A percentile compares a stretch with the other conserved stretches of the same genome.
These are phyloP conservation scores for Cladosporium sp. DNA, from an alignment of 2,329 filamentous ascomycete genomes.

Conservation along the genomic window DNA sequence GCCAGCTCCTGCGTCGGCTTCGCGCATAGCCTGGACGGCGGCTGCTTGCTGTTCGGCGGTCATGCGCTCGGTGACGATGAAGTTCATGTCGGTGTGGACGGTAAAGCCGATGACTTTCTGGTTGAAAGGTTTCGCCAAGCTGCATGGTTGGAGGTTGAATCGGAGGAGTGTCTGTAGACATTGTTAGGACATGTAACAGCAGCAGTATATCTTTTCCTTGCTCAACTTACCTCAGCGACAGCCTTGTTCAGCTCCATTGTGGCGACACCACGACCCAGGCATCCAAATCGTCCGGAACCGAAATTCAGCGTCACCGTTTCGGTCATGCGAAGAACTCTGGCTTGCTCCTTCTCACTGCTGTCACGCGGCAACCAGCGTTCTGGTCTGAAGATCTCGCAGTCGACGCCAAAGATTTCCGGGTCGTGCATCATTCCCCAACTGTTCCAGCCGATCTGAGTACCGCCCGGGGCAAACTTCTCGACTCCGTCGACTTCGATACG, in stretches of 20 bases:
- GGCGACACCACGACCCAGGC: slow-evolving; percentile 41
- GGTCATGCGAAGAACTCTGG: slow-evolving; percentile 37
- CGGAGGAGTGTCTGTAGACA: slow-evolving; percentile 38
- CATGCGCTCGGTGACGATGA: slow-evolving; percentile 38
- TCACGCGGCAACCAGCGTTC: slow-evolving; percentile 41
- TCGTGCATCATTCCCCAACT: slow-evolving; percentile 43
- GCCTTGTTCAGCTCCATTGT: slow-evolving; percentile 45
- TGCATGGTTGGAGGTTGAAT: slow-evolving; percentile 42
- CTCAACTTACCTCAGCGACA: slow-evolving; percentile 39
- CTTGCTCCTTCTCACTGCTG: slow-evolving; percentile 33
- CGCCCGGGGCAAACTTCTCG: slow-evolving; percentile 40
- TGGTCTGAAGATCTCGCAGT: slow-evolving; percentile 42
- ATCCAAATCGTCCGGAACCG: slow-evolving; percentile 42
- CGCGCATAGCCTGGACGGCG: slow-evolving; percentile 1
- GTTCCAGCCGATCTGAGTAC: slow-evolving; percentile 44
- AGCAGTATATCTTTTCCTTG: neutral
- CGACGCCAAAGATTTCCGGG: slow-evolving; percentile 41
- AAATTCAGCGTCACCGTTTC: slow-evolving; percentile 42
- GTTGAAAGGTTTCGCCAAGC: slow-evolving; percentile 41
- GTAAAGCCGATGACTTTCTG: slow-evolving; percentile 43
- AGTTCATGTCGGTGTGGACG: slow-evolving; percentile 43
- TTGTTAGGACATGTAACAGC: neutral
- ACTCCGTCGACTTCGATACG: slow-evolving; percentile 39
- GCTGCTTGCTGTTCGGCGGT: slow-evolving; percentile 15
- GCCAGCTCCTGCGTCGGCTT: slow-evolving; percentile 24